Evolutionary conservation across 2,329 filamentous ascomycete genomes (phyloP).

Genomic region (Exutisphaerella laricina): DNA sequence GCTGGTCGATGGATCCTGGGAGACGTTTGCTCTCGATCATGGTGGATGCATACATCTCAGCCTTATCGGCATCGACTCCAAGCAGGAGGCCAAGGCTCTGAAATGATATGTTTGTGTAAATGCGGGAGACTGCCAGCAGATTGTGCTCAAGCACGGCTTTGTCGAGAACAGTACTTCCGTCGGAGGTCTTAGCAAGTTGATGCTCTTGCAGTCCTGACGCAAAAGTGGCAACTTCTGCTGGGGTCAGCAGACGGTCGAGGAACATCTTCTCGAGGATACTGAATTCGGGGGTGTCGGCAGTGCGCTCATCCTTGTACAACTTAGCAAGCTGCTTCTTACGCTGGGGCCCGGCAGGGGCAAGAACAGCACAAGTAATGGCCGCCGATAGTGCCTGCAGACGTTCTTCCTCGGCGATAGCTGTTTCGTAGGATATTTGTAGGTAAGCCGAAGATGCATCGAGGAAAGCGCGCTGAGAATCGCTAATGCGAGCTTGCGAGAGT

Average conservation of each 20-base stretch:
- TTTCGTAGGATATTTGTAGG: constrained; percentile 74
- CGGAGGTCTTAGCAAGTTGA: constrained; percentile 81
- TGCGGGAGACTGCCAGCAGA: constrained; percentile 69
- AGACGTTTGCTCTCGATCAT: constrained; percentile 96
- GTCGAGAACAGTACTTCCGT: constrained; percentile 87
- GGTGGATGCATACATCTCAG: constrained; percentile 82
- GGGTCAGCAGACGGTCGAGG: constrained; percentile 74
- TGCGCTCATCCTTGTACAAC: constrained; percentile 89
- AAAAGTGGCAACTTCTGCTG: constrained; percentile 81
- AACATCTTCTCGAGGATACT: constrained; percentile 97
- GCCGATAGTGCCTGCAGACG: constrained; percentile 76
- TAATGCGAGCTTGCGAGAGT: constrained; percentile 85
- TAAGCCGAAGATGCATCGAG: constrained; percentile 82
- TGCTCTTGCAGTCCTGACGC: constrained; percentile 74
- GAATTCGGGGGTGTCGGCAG: constrained; percentile 69
- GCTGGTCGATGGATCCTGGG: constrained; percentile 87
- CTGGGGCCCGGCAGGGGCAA: constrained; percentile 83
- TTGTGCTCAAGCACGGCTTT: constrained; percentile 97
- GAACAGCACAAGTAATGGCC: constrained; percentile 84
- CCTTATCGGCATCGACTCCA: constrained; percentile 68
- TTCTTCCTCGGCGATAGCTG: constrained; percentile 78
- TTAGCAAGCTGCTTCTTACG: constrained; percentile 73
- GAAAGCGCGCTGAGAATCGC: constrained; percentile 85
- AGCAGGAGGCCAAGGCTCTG: constrained; percentile 71
- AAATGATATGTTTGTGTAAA: constrained; percentile 49